phyloP scores from a whole-genome alignment of 495 filamentous ascomycete species.

The Bombardia bombarda region DNA sequence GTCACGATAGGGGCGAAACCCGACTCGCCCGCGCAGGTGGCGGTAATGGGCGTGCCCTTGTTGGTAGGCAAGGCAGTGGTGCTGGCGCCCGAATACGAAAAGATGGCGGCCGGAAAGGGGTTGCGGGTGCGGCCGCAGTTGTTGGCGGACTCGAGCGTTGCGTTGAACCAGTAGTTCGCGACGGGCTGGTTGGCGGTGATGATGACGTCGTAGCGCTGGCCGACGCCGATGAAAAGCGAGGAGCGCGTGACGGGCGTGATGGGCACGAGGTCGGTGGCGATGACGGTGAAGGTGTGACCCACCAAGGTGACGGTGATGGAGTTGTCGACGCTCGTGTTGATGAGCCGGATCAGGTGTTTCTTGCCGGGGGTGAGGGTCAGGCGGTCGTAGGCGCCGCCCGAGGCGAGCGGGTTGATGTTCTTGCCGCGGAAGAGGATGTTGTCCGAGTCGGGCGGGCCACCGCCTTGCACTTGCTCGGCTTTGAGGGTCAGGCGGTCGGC shows the following conservation, averaged over 20 bases:
- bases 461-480: conserved; percentile 12
- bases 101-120: conserved; percentile 21
- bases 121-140: conserved; percentile 20
- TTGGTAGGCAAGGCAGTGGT: conserved; percentile 16
- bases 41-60: conserved; percentile 10
- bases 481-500: conserved; percentile 17
- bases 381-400: conserved; percentile 24
- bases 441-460: conserved; percentile 18
- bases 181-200: conserved; percentile 47
- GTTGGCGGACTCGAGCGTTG: conserved; percentile 18
- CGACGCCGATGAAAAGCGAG: conserved; percentile 49
- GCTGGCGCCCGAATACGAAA: conserved; percentile 30
- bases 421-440: conserved; percentile 34
- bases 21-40: conserved; percentile 16
- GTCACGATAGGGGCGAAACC: conserved; percentile 17
- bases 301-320: conserved; percentile 44
- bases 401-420: conserved; percentile 23
- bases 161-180: conserved; percentile 53
- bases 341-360: conserved; percentile 46
- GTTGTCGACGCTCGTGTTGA: conserved; percentile 48
- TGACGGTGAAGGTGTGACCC: conserved; percentile 45
- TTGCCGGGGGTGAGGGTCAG: conserved; percentile 32
- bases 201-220: conserved; percentile 65
- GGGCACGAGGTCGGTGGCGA: conserved; percentile 45
- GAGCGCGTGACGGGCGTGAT: conserved; percentile 36